Percentiles rank a stretch among this genome's conserved stretches.
phyloP scores from a whole-genome alignment of 1,139 yeast genomes.

The Geotrichum klebahnii region DNA sequence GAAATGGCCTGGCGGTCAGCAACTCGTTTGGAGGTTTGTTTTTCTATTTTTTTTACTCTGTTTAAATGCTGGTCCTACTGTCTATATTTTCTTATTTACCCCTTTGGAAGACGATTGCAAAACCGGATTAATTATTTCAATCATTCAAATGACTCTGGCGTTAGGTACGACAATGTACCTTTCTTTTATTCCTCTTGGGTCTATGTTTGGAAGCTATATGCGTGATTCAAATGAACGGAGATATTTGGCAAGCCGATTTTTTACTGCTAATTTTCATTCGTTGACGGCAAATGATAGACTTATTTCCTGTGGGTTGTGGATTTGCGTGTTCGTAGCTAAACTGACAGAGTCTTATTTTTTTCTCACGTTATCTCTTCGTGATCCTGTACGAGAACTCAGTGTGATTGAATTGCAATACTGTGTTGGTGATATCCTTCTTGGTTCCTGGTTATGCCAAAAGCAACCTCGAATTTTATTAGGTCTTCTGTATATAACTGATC shows the following conservation, averaged over 20 bases:
- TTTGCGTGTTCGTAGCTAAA: slow-evolving; percentile 64
- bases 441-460: slow-evolving; percentile 50
- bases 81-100: slow-evolving; percentile 51
- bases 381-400: slow-evolving; percentile 67
- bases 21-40: slow-evolving; percentile 45
- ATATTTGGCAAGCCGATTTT: slow-evolving; percentile 36
- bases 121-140: slow-evolving; percentile 51
- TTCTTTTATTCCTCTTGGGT: slow-evolving; percentile 57
- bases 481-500: slow-evolving; percentile 59
- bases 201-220: slow-evolving; percentile 46
- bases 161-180: slow-evolving; percentile 57
- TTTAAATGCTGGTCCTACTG: slow-evolving; percentile 57
- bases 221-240: slow-evolving; percentile 30
- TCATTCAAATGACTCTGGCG: slow-evolving; percentile 58
- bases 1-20: slow-evolving; percentile 62
- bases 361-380: slow-evolving; percentile 69
- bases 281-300: slow-evolving; percentile 50
- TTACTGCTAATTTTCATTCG: slow-evolving; percentile 54
- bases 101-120: slow-evolving; percentile 50
- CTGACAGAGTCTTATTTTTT: slow-evolving; percentile 78
- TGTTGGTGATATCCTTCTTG: slow-evolving; percentile 53
- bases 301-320: slow-evolving; percentile 64
- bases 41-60: slow-evolving; percentile 45
- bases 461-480: slow-evolving; percentile 58
- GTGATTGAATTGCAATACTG: slow-evolving; percentile 59